Base-by-base conservation (phyloP, 2,329 filamentous ascomycete species). In the Fusarium transvaalense region DNA sequence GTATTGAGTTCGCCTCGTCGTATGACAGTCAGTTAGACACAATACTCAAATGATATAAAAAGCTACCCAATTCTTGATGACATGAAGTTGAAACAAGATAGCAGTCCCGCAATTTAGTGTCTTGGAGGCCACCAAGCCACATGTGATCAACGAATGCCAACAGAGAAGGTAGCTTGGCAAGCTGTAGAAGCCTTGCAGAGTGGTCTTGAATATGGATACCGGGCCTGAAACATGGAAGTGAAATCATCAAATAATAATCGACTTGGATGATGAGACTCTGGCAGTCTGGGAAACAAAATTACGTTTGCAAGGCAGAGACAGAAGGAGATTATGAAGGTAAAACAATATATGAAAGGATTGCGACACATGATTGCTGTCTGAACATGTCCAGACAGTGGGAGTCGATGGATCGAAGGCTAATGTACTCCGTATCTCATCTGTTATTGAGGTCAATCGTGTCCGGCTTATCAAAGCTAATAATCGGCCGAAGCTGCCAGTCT, bases 31-130 rank as follows among this genome's bases (percentile, higher is more conserved):
- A 50, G 52, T 27, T 39, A 21, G 17, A n/a, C 32, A 31, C 38
- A 50, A 63, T 17, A n/a, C 38, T 23, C 9, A 45, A 66, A 66
- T 50, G 52, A 42, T 43, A 27, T 19, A 39, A 45, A 19, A 53
- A n/a, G 2, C 32, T n/a, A 19, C 27, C 12, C 14, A 29, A 39
- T 25, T 34, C 27, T 5, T 51, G 41, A 32, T 52, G 53, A 60
- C 17, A 38, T 59, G 66, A 70, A 52, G 58, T 70, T 42, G 52
- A 53, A 60, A 69, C 57, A 70, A 70, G 47, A 59, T 47, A 45
- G n/a, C 25, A 39, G n/a, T 56, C 12, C 38, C 31, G 32, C 21
- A 23, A 56, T 52, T 32, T 41, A 52, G 43, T 52, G 50, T 35
- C 57, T 53, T 64, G 53, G 38, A 56, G 29, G 35, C 31, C 38